These are phyloP conservation scores for Diutina siamensis DNA, from an alignment of 1,139 yeast species.

Conservation along the genomic window DNA sequence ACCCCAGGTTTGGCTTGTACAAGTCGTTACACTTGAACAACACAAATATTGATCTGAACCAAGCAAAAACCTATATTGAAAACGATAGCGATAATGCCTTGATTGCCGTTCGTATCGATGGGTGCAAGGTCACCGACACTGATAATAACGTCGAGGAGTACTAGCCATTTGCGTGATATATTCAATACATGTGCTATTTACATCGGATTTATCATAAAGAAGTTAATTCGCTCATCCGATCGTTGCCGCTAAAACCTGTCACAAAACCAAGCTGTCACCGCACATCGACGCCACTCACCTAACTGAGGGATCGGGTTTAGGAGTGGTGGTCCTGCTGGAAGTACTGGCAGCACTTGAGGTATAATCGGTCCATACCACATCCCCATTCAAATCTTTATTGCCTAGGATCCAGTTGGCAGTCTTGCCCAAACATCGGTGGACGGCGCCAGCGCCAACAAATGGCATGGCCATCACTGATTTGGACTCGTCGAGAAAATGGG, in stretches of 20 bases:
- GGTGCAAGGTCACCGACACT: constrained; percentile 74
- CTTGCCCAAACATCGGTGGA: neutral
- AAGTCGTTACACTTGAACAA: constrained; percentile 48
- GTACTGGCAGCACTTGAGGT: too few species aligned
- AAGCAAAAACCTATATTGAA: constrained; percentile 36
- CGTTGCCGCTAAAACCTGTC: too few species aligned
- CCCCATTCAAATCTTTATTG: neutral
- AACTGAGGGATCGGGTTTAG: too few species aligned
- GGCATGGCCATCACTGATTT: neutral
- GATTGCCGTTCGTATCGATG: constrained; percentile 48
- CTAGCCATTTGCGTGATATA: constrained; percentile 7
- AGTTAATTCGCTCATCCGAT: too few species aligned
- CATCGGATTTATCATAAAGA: too few species aligned
- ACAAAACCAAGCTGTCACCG: too few species aligned
- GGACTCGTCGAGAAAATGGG: neutral
- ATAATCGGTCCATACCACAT: neutral
- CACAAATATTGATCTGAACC: constrained; percentile 59
- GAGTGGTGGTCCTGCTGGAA: too few species aligned
- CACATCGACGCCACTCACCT: too few species aligned
- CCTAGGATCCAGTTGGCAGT: neutral
- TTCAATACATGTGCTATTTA: too few species aligned
- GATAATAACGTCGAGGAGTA: constrained; percentile 52
- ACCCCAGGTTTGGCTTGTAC: constrained; percentile 40
- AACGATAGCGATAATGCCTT: constrained; percentile 47
- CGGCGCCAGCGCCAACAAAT: neutral